Evolutionary conservation across 768 basidiomycete genomes (phyloP), one percentile per base, ranked within the genome.

Genomic region (Leccinum aurantiacum): DNA sequence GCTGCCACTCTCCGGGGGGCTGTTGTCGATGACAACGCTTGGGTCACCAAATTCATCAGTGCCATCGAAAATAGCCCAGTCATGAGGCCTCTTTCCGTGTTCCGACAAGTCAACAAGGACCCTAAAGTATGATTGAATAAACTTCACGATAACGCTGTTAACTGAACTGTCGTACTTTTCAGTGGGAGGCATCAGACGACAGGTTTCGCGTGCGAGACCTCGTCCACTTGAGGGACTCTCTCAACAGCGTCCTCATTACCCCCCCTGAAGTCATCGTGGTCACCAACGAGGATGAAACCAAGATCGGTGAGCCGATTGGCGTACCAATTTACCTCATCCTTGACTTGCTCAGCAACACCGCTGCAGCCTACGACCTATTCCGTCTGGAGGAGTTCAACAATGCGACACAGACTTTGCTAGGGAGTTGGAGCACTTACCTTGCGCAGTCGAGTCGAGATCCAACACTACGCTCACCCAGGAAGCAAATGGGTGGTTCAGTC

Each of bases 261-360:
- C 48, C 48, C 24, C 48, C 48, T 14, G 24, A 49, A 13, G 19
- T 49, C 48, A 13, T 49, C 22, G 24, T 49, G 10, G 48, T 19
- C 15, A 9, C 5, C 11, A 33, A 33, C 11, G 33, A 11, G 4
- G 5, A 11, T 33, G 33, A 11, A 33, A 11, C 13, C 33, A 33
- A 33, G 48, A 46, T 69, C 33, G 65, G 63, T n/a, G 63, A 65
- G 50, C 62, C 63, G 15, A 53, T 69, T 17, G 68, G 63, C 15
- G 61, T 62, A 3, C 68, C 68, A 0, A 29, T 69, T n/a, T 60
- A 41, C 17, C 61, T 64, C 25, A 11, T 63, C 37, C 44, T 67
- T 24, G 65, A 69, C 48, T 4, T 67, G n/a, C 59, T 69, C 52
- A 53, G 68, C 57, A 69, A 69, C 58, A 69, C 68, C 17, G 13